Conservation (phyloP, 2,329 filamentous ascomycete genomes). For the Ceratocystis eucalypticola region DNA sequence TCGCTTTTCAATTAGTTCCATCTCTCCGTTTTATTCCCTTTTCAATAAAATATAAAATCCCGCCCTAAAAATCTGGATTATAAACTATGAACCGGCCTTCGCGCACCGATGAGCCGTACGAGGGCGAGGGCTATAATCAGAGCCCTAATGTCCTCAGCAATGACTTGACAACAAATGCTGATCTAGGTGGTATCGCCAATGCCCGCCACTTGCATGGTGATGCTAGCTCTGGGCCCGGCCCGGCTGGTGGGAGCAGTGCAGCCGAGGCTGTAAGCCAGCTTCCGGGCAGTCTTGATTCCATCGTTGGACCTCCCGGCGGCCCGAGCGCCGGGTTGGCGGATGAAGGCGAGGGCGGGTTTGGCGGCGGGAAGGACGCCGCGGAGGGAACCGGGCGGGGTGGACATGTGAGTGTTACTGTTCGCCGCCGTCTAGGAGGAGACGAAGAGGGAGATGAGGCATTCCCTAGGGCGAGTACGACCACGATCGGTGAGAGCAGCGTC, state of each 20-base stretch:
- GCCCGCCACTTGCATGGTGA: constrained; percentile 28
- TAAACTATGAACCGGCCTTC: constrained; percentile 40
- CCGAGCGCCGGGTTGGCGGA: not conserved
- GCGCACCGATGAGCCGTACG: constrained; percentile 38
- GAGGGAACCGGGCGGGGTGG: not conserved
- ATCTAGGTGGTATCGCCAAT: constrained; percentile 43
- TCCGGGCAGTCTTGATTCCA: not conserved
- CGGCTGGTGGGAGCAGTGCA: constrained; percentile 6
- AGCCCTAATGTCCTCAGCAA: constrained; percentile 37
- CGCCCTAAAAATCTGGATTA: not conserved
- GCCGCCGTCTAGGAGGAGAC: not conserved
- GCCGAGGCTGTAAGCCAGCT: not conserved
- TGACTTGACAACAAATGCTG: constrained; percentile 39
- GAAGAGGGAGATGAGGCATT: not conserved
- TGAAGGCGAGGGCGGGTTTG: not conserved
- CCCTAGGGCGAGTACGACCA: not conserved
- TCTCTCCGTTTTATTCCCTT: not conserved
- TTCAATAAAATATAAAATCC: not conserved
- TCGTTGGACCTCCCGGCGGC: not conserved
- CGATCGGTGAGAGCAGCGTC: not conserved
- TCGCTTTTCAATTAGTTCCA: not conserved
- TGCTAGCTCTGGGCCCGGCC: not conserved
- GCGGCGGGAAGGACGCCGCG: constrained; percentile 16
- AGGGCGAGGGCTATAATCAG: constrained; percentile 41
- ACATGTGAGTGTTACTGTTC: not conserved